Evolutionary conservation across 228 moss, liverwort and hornwort genomes (phyloP), one percentile per base, ranked within the genome.

Genomic region (Sphagnum magellanicum): DNA sequence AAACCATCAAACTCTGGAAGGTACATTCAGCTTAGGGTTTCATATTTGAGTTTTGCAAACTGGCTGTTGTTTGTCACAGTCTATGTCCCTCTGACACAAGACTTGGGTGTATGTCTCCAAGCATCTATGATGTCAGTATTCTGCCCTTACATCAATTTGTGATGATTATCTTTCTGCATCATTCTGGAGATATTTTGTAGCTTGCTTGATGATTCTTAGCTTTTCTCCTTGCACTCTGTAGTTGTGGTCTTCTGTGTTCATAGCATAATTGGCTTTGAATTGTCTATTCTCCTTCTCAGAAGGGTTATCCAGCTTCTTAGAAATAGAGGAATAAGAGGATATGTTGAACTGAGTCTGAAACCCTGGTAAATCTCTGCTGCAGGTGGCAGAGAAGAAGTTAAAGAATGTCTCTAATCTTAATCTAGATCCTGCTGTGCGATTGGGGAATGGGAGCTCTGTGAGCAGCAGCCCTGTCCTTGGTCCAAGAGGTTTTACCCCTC

Each of bases 1-100:
- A 97, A 79, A 97, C 96, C 67, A 93, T 97, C 77, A 97, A 97
- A 84, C 81, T 93, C 72, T 97, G 96, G 96, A 97, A 97, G 96
- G 96, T 93, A 88, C 68, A 64, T 51, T 16, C 59, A 67, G 48
- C 60, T 11, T 17, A 69, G 49, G 59, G 12, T 67, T 17, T 53
- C 3, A 32, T 32, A 32, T 32, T 32, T 2, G 1, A 32, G 32
- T 32, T 32, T 32, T 32, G 32, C 32, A 32, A 32, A 32, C 32
- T 32, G 32, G 32, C 32, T 32, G 32, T 32, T 32, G 32, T 32
- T 32, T 32, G 32, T 32, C 32, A 32, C 32, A 32, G 2, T 32
- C 32, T 32, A 32, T 32, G 32, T 32, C 32, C 3, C 32, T 32
- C 32, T 67, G 16, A 10, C 12, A 51, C 67, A 52, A 46, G 0